Conservation (phyloP, 345 rosid genomes). For the Gossypium mustelinum region DNA sequence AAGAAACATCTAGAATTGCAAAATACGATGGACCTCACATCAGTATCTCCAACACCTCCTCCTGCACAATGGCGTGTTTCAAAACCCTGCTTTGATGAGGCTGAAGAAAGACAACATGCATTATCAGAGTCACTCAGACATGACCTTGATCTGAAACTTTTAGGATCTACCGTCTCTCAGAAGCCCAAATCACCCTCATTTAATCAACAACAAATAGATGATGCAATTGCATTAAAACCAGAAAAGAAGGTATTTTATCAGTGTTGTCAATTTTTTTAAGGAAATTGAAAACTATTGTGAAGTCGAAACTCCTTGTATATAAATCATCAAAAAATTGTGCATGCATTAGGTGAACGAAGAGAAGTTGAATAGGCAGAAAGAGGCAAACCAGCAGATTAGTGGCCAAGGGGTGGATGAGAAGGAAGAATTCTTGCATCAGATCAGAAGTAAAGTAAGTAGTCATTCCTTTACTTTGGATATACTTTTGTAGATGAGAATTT, state of each 20-base stretch:
- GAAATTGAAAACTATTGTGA: not conserved
- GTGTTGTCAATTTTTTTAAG: not conserved
- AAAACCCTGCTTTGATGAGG: conserved; percentile 31
- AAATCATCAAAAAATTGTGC: conserved; percentile 18
- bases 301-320: conserved; percentile 13
- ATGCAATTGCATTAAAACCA: conserved; percentile 26
- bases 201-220: conserved; percentile 29
- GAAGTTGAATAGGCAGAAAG: conserved; percentile 38
- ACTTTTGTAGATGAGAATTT: not conserved
- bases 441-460: conserved; percentile 70
- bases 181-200: conserved; percentile 35
- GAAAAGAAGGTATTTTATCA: conserved; percentile 44
- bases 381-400: conserved; percentile 29
- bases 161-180: conserved; percentile 26
- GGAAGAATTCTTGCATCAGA: conserved; percentile 81
- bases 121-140: conserved; percentile 29
- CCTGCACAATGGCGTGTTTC: conserved; percentile 65
- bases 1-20: conserved; percentile 28
- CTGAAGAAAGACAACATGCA: conserved; percentile 32
- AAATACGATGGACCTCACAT: conserved; percentile 31
- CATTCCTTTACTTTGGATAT: conserved; percentile 4
- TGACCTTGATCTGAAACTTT: conserved; percentile 32
- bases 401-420: conserved; percentile 46
- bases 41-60: conserved; percentile 72
- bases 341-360: conserved; percentile 39